phyloP scores from a whole-genome alignment of 2,329 filamentous ascomycete genomes.

The Taxawa tesnikishii region DNA sequence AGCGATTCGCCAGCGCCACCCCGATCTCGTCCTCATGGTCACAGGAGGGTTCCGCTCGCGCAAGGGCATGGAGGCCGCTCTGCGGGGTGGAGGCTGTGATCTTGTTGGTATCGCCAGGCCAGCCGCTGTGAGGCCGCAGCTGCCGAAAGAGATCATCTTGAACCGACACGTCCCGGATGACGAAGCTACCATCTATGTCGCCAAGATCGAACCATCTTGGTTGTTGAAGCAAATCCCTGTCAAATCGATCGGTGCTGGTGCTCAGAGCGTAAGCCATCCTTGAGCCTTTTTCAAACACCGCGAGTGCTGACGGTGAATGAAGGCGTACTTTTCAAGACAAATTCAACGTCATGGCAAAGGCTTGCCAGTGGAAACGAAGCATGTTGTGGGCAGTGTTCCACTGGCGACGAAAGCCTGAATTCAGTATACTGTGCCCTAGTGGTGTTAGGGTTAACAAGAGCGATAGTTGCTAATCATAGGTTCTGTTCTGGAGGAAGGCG shows the following conservation, averaged over 20 bases:
- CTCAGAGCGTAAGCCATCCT: conserved; percentile 2
- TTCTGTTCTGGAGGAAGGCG: too few species aligned
- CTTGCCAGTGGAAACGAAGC: too few species aligned
- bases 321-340: too few species aligned
- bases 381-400: too few species aligned
- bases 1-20: conserved; percentile 15
- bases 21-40: conserved; percentile 25
- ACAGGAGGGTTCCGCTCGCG: conserved; percentile 51
- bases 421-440: too few species aligned
- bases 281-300: too few species aligned
- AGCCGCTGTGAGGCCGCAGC: conserved; percentile 29
- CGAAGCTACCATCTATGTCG: conserved; percentile 6
- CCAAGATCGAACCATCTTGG: conserved; percentile 6
- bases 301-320: too few species aligned
- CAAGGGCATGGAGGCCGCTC: conserved; percentile 36
- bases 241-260: conserved; percentile 4
- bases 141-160: conserved; percentile 26
- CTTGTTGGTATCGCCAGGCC: conserved; percentile 37
- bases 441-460: too few species aligned
- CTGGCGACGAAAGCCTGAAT: too few species aligned
- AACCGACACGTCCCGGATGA: conserved; percentile 18
- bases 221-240: conserved; percentile 4
- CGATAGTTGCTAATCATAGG: too few species aligned
- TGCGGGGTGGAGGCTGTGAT: conserved; percentile 35
- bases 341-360: too few species aligned